These are phyloP conservation scores for Macrotyloma uniflorum DNA, from an alignment of 306 rosid species.

Conservation along the genomic window DNA sequence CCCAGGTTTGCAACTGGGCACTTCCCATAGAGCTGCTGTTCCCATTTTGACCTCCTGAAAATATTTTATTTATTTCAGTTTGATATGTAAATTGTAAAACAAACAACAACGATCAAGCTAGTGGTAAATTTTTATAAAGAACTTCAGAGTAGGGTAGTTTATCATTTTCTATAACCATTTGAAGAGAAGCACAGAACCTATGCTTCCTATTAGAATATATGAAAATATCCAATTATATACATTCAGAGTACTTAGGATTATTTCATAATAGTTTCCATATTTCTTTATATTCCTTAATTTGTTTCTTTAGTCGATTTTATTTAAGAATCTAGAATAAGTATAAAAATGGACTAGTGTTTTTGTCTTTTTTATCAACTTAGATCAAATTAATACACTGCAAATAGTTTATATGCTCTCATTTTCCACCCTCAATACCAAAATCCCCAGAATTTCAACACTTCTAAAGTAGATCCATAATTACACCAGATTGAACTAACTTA, in stretches of 20 bases:
- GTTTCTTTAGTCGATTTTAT: neutral
- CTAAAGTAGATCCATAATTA: neutral
- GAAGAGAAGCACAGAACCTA: conserved; percentile 25
- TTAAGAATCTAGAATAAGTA: neutral
- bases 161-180: neutral
- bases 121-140: neutral
- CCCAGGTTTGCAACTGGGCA: conserved; percentile 96
- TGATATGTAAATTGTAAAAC: conserved; percentile 11
- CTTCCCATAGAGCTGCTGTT: conserved; percentile 78
- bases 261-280: neutral
- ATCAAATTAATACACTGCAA: neutral
- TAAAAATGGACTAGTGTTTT: neutral
- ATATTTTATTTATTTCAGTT: conserved; percentile 28
- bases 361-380: neutral
- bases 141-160: conserved; percentile 7
- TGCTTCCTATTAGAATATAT: neutral
- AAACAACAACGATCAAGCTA: conserved; percentile 7
- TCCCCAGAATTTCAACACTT: neutral
- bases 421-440: neutral
- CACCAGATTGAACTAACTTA: neutral
- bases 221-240: neutral
- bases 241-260: neutral
- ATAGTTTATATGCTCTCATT: neutral
- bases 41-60: conserved; percentile 83
- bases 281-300: neutral